phyloP scores from a whole-genome alignment of 2,329 filamentous ascomycete genomes.

The Colletotrichum musicola region DNA sequence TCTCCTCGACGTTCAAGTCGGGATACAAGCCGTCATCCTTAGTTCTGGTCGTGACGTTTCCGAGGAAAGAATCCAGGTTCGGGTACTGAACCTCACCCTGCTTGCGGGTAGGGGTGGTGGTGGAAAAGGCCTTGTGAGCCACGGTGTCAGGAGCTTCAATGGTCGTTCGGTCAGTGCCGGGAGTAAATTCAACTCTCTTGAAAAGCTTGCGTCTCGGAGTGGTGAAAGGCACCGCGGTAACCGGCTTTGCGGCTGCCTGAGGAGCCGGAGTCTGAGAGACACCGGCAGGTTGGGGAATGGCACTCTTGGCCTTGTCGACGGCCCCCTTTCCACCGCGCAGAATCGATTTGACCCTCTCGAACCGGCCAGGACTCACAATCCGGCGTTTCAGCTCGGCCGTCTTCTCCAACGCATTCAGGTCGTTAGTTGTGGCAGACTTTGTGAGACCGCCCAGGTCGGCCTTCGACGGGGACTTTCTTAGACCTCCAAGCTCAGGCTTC shows the following conservation, averaged over 20 bases:
- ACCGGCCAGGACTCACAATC: constrained; percentile 62
- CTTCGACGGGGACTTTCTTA: constrained; percentile 62
- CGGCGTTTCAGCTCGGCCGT: constrained; percentile 50
- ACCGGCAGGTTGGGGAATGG: constrained; percentile 59
- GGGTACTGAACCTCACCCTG: constrained; percentile 51
- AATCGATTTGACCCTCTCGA: constrained; percentile 71
- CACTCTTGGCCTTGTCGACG: constrained; percentile 57
- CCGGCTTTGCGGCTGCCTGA: constrained; percentile 61
- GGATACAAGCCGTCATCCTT: constrained; percentile 62
- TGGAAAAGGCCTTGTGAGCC: constrained; percentile 62
- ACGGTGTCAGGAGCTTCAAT: constrained; percentile 54
- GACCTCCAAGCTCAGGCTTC: constrained; percentile 57
- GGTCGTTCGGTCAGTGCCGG: constrained; percentile 68
- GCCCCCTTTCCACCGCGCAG: constrained; percentile 58
- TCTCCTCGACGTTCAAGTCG: constrained; percentile 55
- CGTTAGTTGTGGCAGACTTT: constrained; percentile 67
- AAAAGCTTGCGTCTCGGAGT: constrained; percentile 75
- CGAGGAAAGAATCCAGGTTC: constrained; percentile 46
- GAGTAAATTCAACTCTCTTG: constrained; percentile 87
- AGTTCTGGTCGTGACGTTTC: constrained; percentile 44
- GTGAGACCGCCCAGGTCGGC: constrained; percentile 55
- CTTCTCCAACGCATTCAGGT: constrained; percentile 49
- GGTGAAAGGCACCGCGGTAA: constrained; percentile 66
- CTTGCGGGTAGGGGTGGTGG: constrained; percentile 51
- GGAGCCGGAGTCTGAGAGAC: constrained; percentile 62